phyloP scores from a whole-genome alignment of 495 filamentous ascomycete genomes.

The Xylaria scruposa region DNA sequence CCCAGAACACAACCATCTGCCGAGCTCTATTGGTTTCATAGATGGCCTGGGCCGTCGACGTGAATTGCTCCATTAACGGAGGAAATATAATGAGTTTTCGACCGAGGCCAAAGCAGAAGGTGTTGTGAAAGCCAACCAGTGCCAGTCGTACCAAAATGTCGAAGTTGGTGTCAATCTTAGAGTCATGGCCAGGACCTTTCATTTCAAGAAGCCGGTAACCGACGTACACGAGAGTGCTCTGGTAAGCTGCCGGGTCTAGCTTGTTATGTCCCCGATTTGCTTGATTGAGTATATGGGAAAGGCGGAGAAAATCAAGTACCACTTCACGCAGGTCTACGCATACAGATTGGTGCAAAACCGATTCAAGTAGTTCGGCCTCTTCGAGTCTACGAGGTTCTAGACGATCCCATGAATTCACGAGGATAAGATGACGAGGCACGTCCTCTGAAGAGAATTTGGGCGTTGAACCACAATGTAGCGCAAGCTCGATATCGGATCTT shows the following conservation, averaged over 20 bases:
- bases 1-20: constrained; percentile 16
- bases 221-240: constrained; percentile 11
- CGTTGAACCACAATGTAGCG: constrained; percentile 7
- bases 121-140: constrained; percentile 10
- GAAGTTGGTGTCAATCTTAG: not conserved
- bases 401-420: not conserved
- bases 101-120: constrained; percentile 18
- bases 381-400: not conserved
- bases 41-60: not conserved
- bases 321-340: constrained; percentile 4
- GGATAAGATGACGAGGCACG: not conserved
- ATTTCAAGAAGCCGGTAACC: constrained; percentile 19
- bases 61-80: not conserved
- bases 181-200: not conserved
- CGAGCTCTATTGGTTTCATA: not conserved
- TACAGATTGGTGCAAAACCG: constrained; percentile 6
- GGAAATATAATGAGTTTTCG: not conserved
- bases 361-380: not conserved
- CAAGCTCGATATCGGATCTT: constrained; percentile 22
- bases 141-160: constrained; percentile 11
- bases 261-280: not conserved
- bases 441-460: constrained; percentile 16
- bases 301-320: constrained; percentile 1
- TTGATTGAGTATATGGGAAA: constrained; percentile 17
- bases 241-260: constrained; percentile 9